phyloP scores from a whole-genome alignment of 2,329 filamentous ascomycete species.

The Blumeria hordei region DNA sequence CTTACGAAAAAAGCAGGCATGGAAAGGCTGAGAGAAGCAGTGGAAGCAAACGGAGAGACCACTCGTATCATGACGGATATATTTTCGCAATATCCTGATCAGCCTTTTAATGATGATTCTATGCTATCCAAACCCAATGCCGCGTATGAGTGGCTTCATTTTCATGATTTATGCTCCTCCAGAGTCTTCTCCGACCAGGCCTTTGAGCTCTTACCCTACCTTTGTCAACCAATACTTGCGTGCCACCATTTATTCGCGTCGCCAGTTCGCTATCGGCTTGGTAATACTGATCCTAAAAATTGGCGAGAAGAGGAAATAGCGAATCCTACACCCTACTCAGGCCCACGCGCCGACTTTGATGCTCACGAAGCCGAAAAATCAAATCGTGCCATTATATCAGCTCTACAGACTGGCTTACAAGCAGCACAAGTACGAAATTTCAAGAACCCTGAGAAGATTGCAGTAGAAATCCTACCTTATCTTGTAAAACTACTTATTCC shows the following conservation, averaged over 20 bases:
- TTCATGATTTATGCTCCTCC: conserved; percentile 65
- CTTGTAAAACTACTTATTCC: conserved; percentile 65
- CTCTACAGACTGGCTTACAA: conserved; percentile 49
- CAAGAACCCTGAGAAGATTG: conserved; percentile 52
- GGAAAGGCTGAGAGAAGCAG: conserved; percentile 47
- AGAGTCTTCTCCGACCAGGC: conserved; percentile 66
- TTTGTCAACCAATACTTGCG: conserved; percentile 65
- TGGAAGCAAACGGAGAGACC: conserved; percentile 55
- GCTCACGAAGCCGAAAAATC: conserved; percentile 62
- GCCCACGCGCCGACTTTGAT: conserved; percentile 56
- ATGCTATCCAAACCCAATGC: conserved; percentile 68
- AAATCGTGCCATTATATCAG: conserved; percentile 48
- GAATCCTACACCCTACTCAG: conserved; percentile 49
- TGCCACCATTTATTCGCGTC: conserved; percentile 84
- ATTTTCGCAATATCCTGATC: conserved; percentile 64
- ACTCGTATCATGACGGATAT: conserved; percentile 63
- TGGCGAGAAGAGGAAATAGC: conserved; percentile 18
- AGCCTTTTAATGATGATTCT: conserved; percentile 81
- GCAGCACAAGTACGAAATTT: conserved; percentile 53
- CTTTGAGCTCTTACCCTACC: conserved; percentile 76
- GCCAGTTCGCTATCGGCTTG: conserved; percentile 20
- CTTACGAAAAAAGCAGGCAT: conserved; percentile 48
- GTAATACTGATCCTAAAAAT: conserved; percentile 24
- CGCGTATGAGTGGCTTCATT: conserved; percentile 77
- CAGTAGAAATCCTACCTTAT: conserved; percentile 66